Evolutionary conservation across 1,284 basidiomycete genomes (phyloP), one percentile per base, ranked within the genome.

Genomic region (Marasmius tenuissimus): DNA sequence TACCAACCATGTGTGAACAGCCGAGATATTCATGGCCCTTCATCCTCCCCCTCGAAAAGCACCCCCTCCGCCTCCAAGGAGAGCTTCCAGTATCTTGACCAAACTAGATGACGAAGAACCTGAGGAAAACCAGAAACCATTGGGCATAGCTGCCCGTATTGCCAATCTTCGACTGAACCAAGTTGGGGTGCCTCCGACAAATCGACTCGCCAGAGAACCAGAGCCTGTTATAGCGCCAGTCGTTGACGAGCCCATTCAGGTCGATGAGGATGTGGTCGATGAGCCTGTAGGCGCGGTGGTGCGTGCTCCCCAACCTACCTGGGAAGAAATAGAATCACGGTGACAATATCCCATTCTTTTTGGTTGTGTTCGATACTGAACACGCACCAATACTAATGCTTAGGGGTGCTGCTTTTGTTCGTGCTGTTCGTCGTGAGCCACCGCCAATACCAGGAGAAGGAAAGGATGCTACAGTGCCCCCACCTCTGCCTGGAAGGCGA

Each of bases 371-470:
- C 3, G 54, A 61, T 48, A 38, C 34, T 54, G 50, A 51, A 50
- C 7, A 14, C 5, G 8, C 52, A 54, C 18, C 3, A 20, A 20
- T 49, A 27, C 18, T 4, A n/a, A 20, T 20, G 27, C 51, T 12
- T 18, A 54, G 65, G 48, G 68, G 67, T 50, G 49, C 63, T 34
- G 69, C 74, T 27, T 67, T 73, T 14, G 67, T 68, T n/a, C 65
- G 69, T 49, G 63, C 70, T 11, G 67, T 77, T n/a, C 70, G 70
- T 57, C 72, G 76, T 18, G 70, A 60, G 11, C 74, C 76, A 11
- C 76, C 75, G 3, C 70, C 75, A n/a, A 71, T 71, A 22, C 73
- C 73, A 20, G 50, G 39, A 8, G 66, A 65, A 27, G 57, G 59
- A 7, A 45, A 35, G 18, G 54, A 65, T 18, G 59, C 54, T 37